phyloP scores from a whole-genome alignment of 139 green algal genomes.

The Monoraphidium neglectum region DNA sequence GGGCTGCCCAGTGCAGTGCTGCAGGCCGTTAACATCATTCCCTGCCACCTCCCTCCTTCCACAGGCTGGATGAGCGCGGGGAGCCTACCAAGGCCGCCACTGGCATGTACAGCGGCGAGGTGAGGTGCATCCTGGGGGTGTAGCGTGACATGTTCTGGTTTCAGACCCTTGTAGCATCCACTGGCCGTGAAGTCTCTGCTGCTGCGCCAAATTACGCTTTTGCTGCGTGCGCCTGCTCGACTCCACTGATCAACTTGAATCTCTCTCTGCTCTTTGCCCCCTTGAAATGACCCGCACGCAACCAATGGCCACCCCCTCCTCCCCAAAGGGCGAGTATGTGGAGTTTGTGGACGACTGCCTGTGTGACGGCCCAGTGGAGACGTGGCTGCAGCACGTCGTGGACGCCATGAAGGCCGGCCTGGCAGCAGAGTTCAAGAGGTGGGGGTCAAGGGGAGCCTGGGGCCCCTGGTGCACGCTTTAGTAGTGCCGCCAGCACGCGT shows the following conservation, averaged over 20 bases:
- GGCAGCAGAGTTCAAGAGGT: slow-evolving; percentile 69
- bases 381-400: slow-evolving; percentile 81
- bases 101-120: slow-evolving; percentile 34
- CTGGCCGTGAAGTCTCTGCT: too few species aligned
- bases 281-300: too few species aligned
- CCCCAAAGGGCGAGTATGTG: slow-evolving; percentile 85
- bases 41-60: too few species aligned
- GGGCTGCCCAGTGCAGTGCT: not conserved
- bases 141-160: not conserved
- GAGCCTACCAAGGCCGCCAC: slow-evolving; percentile 52
- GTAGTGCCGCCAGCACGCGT: too few species aligned
- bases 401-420: slow-evolving; percentile 80
- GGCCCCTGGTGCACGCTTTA: too few species aligned
- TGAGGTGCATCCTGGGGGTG: not conserved
- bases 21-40: too few species aligned
- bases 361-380: slow-evolving; percentile 85
- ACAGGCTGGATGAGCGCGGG: slow-evolving; percentile 51
- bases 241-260: too few species aligned
- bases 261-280: too few species aligned
- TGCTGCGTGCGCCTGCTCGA: too few species aligned
- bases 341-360: slow-evolving; percentile 67
- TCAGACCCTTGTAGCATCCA: too few species aligned
- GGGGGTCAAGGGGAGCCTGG: not conserved
- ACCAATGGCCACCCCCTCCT: slow-evolving; percentile 74
- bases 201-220: too few species aligned